phyloP scores from a whole-genome alignment of 1,139 yeast species.

The Yamadazyma sp. region DNA sequence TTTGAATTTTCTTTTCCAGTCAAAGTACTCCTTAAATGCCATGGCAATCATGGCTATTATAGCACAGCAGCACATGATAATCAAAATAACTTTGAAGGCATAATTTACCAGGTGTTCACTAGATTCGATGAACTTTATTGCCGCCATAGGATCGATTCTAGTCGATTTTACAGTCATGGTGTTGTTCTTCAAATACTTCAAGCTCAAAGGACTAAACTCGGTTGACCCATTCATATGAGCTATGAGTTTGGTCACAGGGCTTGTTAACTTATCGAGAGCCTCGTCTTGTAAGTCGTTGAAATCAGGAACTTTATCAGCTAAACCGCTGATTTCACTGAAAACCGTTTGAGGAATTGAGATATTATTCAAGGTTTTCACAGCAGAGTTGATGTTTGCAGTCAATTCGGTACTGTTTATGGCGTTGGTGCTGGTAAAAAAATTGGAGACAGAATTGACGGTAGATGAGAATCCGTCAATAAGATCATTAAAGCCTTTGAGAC shows the following conservation, averaged over 20 bases:
- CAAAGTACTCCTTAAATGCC: conserved; percentile 41
- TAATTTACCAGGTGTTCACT: conserved; percentile 5
- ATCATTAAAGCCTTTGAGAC: conserved; percentile 10
- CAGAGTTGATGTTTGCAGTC: conserved; percentile 49
- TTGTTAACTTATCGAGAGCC: conserved; percentile 19
- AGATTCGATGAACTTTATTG: conserved; percentile 9
- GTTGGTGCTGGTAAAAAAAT: conserved; percentile 53
- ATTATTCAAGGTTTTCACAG: conserved; percentile 55
- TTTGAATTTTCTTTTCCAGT: conserved; percentile 48
- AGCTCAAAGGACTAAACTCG: conserved; percentile 4
- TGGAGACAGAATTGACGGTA: conserved; percentile 24
- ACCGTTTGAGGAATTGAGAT: conserved; percentile 65
- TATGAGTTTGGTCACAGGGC: conserved; percentile 22
- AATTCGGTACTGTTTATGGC: conserved; percentile 27
- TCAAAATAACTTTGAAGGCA: conserved; percentile 10
- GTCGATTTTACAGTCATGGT: conserved; percentile 20
- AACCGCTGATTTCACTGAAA: conserved; percentile 47
- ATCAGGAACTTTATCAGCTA: conserved; percentile 53
- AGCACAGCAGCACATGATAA: conserved; percentile 29
- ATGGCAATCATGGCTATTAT: conserved; percentile 35
- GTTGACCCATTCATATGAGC: conserved; percentile 14
- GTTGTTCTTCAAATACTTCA: neutral
- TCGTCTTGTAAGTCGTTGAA: conserved; percentile 51
- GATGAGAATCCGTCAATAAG: conserved; percentile 8
- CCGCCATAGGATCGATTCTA: conserved; percentile 16